phyloP scores from a whole-genome alignment of 2,329 filamentous ascomycete species.

The Trichoderma koningii region DNA sequence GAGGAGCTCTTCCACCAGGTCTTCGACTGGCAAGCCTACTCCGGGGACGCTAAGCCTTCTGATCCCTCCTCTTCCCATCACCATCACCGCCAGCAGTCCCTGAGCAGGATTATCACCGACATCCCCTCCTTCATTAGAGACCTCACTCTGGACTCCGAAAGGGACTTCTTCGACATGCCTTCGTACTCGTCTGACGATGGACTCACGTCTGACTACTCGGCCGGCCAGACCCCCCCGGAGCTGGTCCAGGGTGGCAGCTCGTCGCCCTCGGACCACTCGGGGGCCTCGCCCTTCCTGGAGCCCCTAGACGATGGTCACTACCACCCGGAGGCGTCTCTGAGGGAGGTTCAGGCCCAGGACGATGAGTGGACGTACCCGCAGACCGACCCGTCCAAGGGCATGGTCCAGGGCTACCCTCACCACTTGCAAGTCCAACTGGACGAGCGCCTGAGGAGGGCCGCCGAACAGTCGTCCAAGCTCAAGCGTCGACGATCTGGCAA shows the following conservation, averaged over 20 bases:
- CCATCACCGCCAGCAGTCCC: conserved; percentile 37
- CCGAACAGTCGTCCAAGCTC: conserved; percentile 36
- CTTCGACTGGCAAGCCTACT: conserved; percentile 45
- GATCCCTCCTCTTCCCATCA: conserved; percentile 36
- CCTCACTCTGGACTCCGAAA: conserved; percentile 40
- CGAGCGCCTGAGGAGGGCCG: conserved; percentile 33
- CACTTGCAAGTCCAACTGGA: conserved; percentile 38
- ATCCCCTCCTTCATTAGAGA: conserved; percentile 40
- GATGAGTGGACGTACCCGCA: conserved; percentile 47
- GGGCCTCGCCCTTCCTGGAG: conserved; percentile 40
- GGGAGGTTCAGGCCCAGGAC: conserved; percentile 43
- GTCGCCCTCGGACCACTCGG: conserved; percentile 46
- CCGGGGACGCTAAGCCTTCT: conserved; percentile 37
- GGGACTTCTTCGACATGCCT: conserved; percentile 41
- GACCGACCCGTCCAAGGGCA: conserved; percentile 39
- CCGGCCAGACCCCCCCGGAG: conserved; percentile 43
- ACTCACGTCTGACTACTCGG: conserved; percentile 39
- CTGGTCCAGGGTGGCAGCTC: conserved; percentile 44
- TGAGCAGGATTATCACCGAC: conserved; percentile 42
- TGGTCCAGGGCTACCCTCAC: conserved; percentile 38
- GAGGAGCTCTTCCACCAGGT: conserved; percentile 40
- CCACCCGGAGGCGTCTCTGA: conserved; percentile 39
- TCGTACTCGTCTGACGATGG: conserved; percentile 40
- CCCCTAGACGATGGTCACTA: conserved; percentile 38
- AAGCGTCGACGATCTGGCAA: conserved; percentile 43